Conservation (phyloP, 2,329 filamentous ascomycete species). For the Claviceps lovelessii region DNA sequence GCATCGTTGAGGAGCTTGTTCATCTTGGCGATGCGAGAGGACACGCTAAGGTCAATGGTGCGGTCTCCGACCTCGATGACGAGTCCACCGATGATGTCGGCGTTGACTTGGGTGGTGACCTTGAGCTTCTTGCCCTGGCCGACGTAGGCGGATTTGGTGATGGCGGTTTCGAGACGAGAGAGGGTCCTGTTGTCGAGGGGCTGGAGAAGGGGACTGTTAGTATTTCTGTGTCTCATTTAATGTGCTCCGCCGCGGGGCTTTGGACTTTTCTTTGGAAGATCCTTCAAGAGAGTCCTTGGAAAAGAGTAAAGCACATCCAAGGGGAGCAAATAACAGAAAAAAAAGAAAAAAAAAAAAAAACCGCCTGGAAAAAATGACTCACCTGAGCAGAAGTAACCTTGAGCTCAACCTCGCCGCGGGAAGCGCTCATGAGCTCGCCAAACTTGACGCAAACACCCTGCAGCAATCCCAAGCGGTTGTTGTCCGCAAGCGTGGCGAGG, state of each 20-base stretch:
- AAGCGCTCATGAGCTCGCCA: slow-evolving; percentile 68
- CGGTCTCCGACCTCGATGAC: slow-evolving; percentile 94
- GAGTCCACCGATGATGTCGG: slow-evolving; percentile 85
- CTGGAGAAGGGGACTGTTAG: slow-evolving; percentile 26
- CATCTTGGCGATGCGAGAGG: slow-evolving; percentile 88
- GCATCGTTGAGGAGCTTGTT: slow-evolving; percentile 97
- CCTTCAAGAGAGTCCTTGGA: too few relatives aligned
- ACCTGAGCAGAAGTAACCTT: slow-evolving; percentile 81
- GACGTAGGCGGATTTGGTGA: slow-evolving; percentile 79
- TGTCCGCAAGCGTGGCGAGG: slow-evolving; percentile 76
- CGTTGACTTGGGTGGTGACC: slow-evolving; percentile 86
- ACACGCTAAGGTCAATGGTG: slow-evolving; percentile 94
- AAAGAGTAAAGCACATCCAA: too few relatives aligned
- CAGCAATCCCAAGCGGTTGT: slow-evolving; percentile 83
- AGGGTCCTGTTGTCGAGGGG: slow-evolving; percentile 79
- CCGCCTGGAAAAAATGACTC: slow-evolving; percentile 25
- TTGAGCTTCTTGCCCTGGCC: slow-evolving; percentile 94
- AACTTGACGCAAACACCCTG: slow-evolving; percentile 81
- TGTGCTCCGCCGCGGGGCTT: not conserved
- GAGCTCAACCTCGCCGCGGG: slow-evolving; percentile 87
- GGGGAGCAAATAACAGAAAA: too few relatives aligned
- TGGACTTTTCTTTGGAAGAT: too few relatives aligned
- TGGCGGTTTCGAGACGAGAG: slow-evolving; percentile 69
- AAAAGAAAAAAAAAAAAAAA: too few relatives aligned
- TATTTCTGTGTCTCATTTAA: not conserved